Evolutionary conservation across 2,329 filamentous ascomycete species (phyloP), one percentile per base, ranked within the genome.

Genomic region (Tolypocladium tropicale): DNA sequence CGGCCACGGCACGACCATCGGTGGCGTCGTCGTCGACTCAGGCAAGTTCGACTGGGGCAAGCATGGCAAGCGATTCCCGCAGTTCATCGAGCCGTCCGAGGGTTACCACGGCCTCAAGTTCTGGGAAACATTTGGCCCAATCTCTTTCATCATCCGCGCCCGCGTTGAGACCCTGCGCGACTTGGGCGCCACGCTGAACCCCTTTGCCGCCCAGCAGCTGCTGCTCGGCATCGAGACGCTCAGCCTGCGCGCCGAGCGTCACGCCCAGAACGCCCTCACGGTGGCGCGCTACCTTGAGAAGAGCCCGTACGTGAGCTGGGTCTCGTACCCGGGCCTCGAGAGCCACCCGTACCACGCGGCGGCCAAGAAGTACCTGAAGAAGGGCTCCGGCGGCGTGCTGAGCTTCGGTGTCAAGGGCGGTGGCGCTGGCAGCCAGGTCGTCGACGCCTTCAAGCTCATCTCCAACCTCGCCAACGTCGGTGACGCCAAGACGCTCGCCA

Each of bases 401-500:
- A 95, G 89, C 64, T 94, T 99, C 64, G 94, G 94, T 54, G 88
- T 96, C 59, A 95, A 95, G 76, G 92, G 93, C 3, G 91, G 89
- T 58, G 89, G 83, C 59, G 78, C 88, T 18, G 93, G 94, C 59
- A 88, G 84, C 70, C 85, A 91, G 72, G 84, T 97, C 34, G 94
- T 97, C 54, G 94, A 99, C 73, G 85, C 85, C 63, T 95, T 99
- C 78, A 94, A 95, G 80, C 76, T 99, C 63, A 90, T 97, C 65
- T 95, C 90, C 21, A 96, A 97, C 74, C 77, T 97, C 63, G 94
- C 94, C 57, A 99, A 99, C 69, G 92, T 97, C 32, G 93, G 93
- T 57, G 93, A 97, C 71, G 89, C 89, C 52, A 97, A 97, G 81
- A 95, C 92, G 7, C 77, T 96, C 60, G 92, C 92, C 28, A 95